Evolutionary conservation across 2,329 filamentous ascomycete species (phyloP), one percentile per base, ranked within the genome.

Genomic region (Colletotrichum scovillei): DNA sequence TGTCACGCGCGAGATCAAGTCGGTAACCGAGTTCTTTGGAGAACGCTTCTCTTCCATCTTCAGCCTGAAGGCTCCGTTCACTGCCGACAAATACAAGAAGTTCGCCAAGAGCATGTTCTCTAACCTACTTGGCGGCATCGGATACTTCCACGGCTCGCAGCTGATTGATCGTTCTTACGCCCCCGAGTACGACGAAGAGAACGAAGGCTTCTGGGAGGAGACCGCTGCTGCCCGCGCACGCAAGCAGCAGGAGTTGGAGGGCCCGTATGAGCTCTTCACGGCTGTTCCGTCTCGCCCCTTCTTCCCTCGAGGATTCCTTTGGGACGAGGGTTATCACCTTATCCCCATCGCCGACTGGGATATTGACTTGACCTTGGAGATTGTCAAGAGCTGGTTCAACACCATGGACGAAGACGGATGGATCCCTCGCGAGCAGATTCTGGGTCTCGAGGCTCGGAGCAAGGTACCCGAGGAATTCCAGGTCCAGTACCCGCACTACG

Each of bases 281-380:
- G 94, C 92, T 78, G 92, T 98, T 69, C 97, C 97, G 0, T 98
- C 96, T 9, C 89, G 97, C 5, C 94, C 97, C 0, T 99, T 99
- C 86, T 99, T 99, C 84, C 97, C 97, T 1, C 90, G 97, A 74
- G 97, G 97, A 0, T 99, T 99, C 81, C 88, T 98, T 4, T 99
- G 97, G 97, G 97, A 99, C 78, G 97, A 99, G 82, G 97, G 97
- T 0, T 99, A 98, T 84, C 97, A 99, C 79, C 87, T 99, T 46
- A 86, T 98, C 60, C 95, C 95, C 1, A 92, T 99, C 67, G 89
- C 95, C 24, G 96, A 99, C 76, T 99, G 95, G 94, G 97, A 99
- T 80, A 91, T 95, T 65, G 95, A 98, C 79, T 88, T 98, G 64
- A 92, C 94, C 3, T 85, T 93, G 35, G 95, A 98, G 75, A 95